Conservation (phyloP, 331 rosid species). For the Rhamnella rubrinervis region DNA sequence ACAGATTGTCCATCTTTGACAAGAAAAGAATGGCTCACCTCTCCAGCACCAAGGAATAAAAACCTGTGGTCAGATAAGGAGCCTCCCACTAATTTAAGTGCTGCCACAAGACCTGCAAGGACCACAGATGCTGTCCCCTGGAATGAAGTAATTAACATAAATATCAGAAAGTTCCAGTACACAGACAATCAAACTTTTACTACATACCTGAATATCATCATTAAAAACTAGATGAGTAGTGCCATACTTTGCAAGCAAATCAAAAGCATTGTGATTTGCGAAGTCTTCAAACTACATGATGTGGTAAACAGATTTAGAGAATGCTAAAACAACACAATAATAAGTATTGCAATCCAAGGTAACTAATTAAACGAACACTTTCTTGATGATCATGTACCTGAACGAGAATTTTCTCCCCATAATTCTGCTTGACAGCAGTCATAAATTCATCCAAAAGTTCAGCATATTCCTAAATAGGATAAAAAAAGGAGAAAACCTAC, state of each 20-base stretch:
- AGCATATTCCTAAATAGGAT: conserved; percentile 63
- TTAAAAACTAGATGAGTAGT: conserved; percentile 95
- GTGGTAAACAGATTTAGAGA: conserved; percentile 22
- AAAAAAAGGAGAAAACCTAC: conserved; percentile 6
- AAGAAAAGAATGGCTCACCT: conserved; percentile 45
- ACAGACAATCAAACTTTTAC: conserved; percentile 5
- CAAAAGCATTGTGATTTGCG: conserved; percentile 98
- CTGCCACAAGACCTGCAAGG: conserved; percentile 83
- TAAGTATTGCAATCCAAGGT: neutral
- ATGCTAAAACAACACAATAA: conserved; percentile 8
- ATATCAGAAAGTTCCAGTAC: conserved; percentile 13
- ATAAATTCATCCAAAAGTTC: conserved; percentile 87
- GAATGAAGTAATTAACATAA: conserved; percentile 13
- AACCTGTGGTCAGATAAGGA: conserved; percentile 71
- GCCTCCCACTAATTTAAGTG: conserved; percentile 72
- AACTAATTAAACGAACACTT: conserved; percentile 20
- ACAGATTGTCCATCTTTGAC: neutral
- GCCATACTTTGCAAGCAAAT: conserved; percentile 76
- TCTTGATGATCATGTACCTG: conserved; percentile 56
- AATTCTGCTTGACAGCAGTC: conserved; percentile 81
- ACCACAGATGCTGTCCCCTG: conserved; percentile 99
- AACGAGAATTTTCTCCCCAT: conserved; percentile 85
- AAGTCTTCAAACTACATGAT: conserved; percentile 88
- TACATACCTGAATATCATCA: conserved; percentile 85
- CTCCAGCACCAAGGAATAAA: conserved; percentile 98